Conservation (phyloP, 345 rosid species). For the Clarkia xantiana region DNA sequence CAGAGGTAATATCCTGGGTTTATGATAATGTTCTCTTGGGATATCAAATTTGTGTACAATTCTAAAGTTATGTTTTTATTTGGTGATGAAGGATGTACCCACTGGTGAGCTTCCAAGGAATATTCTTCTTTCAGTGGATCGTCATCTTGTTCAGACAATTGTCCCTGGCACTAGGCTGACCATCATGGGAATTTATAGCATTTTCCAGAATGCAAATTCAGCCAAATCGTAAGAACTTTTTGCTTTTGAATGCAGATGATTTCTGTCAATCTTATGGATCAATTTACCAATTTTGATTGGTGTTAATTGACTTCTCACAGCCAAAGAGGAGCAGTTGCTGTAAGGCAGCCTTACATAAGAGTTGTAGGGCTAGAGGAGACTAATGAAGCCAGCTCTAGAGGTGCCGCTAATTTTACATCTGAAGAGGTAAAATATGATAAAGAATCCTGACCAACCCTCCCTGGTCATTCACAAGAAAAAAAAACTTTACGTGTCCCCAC, state of each 20-base stretch:
- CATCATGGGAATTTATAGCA: constrained; percentile 87
- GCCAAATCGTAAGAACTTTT: constrained; percentile 44
- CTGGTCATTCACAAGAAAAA: too few species aligned
- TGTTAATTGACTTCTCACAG: constrained; percentile 22
- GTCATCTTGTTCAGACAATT: constrained; percentile 74
- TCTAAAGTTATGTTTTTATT: neutral
- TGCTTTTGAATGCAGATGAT: neutral
- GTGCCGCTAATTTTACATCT: constrained; percentile 54
- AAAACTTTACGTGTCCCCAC: too few species aligned
- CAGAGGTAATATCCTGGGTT: constrained; percentile 39
- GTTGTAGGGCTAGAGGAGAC: constrained; percentile 82
- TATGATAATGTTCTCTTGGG: too few species aligned
- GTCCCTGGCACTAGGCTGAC: constrained; percentile 94
- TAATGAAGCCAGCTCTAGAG: constrained; percentile 63
- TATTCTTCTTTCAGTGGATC: constrained; percentile 84
- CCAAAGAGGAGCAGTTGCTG: constrained; percentile 85
- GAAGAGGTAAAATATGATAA: constrained; percentile 47
- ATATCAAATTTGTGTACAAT: too few species aligned
- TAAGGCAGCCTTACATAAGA: constrained; percentile 87
- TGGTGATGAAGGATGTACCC: constrained; percentile 65
- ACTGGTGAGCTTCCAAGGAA: constrained; percentile 99
- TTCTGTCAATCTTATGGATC: constrained; percentile 1
- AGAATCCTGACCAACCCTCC: too few species aligned
- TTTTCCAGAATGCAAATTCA: constrained; percentile 73
- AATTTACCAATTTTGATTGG: neutral